Base-by-base conservation (phyloP, 208 protist species). In the Tritrichomonas musculus region DNA sequence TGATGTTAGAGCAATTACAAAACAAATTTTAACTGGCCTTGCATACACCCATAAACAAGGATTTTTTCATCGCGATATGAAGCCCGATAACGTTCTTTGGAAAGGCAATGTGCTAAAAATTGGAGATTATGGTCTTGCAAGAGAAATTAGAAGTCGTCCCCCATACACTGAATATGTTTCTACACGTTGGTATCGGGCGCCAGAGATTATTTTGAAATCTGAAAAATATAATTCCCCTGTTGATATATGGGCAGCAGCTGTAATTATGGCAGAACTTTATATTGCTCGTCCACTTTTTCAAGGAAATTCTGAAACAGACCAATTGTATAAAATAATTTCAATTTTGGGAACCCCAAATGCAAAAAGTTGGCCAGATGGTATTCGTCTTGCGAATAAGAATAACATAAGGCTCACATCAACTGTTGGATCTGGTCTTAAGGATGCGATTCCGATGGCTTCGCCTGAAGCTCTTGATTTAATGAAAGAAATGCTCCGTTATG, bases 321-420 rank as follows among this genome's bases (percentile, higher is more conserved):
- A 98, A 94, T 94, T 99, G 25, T 99, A 97, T 95, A 98, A 98
- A 95, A 99, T 99, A 92, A 98, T 96, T 94, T 97, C 97, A 0
- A 97, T 99, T 14, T 96, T 98, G 20, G 98, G 98, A 47, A 94
- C 96, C 0, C 96, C 96, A 41, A 93, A 94, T 11, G 13, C 39
- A 25, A 5, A 53, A 9, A 95, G 95, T 93, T 99, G 97, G 97
- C 97, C 98, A 44, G 97, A 98, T 66, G 98, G 98, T 20, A 95
- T 97, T 92, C 96, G 97, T 94, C 95, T 99, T 25, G 96, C 97
- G 22, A 95, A 95, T 8, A 95, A 95, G 39, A 97, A 99, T 95
- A 98, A 98, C 92, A 97, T 98, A 93, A 97, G 97, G 33, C 98
- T 99, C 92, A 98, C 98, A 49, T 55, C 94, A 92, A 93, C 96